phyloP scores from a whole-genome alignment of 2,329 filamentous ascomycete genomes.

The Tolypocladium guangdongense region DNA sequence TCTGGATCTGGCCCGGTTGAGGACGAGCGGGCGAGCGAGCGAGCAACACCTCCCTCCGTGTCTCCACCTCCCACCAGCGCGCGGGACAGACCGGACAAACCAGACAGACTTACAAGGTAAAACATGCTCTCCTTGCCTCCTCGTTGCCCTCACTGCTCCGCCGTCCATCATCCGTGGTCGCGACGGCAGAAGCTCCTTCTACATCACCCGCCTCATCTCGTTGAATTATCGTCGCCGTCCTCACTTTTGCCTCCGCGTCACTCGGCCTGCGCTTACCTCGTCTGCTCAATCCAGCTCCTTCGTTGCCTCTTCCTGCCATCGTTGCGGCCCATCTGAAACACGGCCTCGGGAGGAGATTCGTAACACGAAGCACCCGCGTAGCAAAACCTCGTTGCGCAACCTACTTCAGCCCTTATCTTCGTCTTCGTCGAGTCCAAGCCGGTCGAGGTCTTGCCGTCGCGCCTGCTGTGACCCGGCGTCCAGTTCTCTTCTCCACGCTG shows the following conservation, averaged over 20 bases:
- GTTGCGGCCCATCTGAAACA: conserved; percentile 16
- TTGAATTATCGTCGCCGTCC: background rate
- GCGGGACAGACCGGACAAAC: background rate
- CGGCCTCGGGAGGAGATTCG: conserved; percentile 7
- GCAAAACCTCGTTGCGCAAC: background rate
- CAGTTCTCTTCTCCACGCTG: background rate
- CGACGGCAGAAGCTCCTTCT: background rate
- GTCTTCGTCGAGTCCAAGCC: background rate
- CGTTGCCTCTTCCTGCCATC: background rate
- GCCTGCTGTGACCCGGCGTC: background rate
- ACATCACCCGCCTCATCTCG: background rate
- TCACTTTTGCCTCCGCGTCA: background rate
- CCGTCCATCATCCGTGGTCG: background rate
- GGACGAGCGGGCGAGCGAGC: background rate
- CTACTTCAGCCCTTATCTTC: conserved; percentile 2
- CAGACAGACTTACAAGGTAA: conserved; percentile 1
- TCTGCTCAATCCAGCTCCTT: conserved; percentile 8
- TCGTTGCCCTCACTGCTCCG: background rate
- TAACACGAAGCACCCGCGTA: background rate
- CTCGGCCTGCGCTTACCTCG: conserved; percentile 6
- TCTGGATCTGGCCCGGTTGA: no score
- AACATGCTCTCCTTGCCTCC: background rate
- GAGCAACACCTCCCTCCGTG: background rate
- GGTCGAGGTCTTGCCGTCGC: background rate
- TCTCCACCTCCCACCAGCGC: background rate